Percentiles rank a stretch among this genome's conserved stretches.
These are phyloP conservation scores for Raphanus sativus DNA, from an alignment of 345 rosid species.

Conservation along the genomic window DNA sequence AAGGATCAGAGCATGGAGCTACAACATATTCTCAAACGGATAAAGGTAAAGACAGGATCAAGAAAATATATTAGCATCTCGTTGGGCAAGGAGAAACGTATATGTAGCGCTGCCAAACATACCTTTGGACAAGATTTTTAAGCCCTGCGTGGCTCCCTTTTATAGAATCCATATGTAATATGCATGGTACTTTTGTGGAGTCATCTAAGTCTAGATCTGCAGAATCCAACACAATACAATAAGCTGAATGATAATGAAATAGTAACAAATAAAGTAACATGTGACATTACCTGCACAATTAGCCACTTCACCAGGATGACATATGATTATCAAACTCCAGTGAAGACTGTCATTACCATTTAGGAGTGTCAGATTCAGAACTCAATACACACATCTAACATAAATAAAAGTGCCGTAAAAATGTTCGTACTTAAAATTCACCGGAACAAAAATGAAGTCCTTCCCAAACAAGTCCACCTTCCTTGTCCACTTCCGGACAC, in stretches of 20 bases:
- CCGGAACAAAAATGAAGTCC: slow-evolving; percentile 91
- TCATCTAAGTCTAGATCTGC: slow-evolving; percentile 58
- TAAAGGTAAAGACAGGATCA: not conserved
- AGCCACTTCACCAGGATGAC: slow-evolving; percentile 91
- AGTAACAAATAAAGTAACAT: slow-evolving; percentile 2
- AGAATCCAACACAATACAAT: slow-evolving; percentile 18
- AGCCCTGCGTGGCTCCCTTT: slow-evolving; percentile 97
- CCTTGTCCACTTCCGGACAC: slow-evolving; percentile 16
- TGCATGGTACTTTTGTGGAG: slow-evolving; percentile 69
- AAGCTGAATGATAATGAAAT: slow-evolving; percentile 17
- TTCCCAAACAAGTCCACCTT: slow-evolving; percentile 89
- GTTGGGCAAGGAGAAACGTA: slow-evolving; percentile 1
- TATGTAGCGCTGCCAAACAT: slow-evolving; percentile 28
- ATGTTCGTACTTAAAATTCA: slow-evolving; percentile 76
- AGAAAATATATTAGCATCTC: not conserved
- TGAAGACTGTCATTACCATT: slow-evolving; percentile 67
- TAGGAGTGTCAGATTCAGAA: slow-evolving; percentile 17
- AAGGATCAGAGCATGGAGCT: slow-evolving; percentile 17
- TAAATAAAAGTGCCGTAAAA: slow-evolving; percentile 4
- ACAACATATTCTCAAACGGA: slow-evolving; percentile 10
- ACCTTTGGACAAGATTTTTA: slow-evolving; percentile 93
- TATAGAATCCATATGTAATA: slow-evolving; percentile 96
- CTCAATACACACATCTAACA: slow-evolving; percentile 18
- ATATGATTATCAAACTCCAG: slow-evolving; percentile 94
- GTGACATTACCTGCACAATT: slow-evolving; percentile 56